phyloP scores from a whole-genome alignment of 768 basidiomycete genomes.

The Sporobolomyces roseus region DNA sequence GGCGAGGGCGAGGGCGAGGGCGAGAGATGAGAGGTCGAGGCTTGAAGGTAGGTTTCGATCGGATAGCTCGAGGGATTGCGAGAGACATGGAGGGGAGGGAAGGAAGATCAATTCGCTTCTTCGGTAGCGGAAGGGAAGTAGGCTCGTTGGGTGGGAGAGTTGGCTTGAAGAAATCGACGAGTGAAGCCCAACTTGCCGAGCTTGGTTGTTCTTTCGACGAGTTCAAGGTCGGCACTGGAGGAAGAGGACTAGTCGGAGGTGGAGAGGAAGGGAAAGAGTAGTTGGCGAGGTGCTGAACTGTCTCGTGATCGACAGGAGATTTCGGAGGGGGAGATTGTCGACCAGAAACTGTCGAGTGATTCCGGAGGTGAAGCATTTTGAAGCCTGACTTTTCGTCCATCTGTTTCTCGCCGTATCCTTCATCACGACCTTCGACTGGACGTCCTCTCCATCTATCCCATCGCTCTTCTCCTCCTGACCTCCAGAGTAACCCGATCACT shows the following conservation, averaged over 20 bases:
- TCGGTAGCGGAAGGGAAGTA: too few relatives aligned
- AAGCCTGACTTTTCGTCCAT: not conserved
- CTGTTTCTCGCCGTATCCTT: too few relatives aligned
- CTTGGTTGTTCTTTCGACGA: not conserved
- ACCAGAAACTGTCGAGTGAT: not conserved
- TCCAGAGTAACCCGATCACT: constrained; percentile 46
- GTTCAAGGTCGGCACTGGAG: not conserved
- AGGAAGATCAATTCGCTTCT: not conserved
- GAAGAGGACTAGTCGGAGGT: not conserved
- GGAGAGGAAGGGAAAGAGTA: not conserved
- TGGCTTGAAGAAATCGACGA: constrained; percentile 26
- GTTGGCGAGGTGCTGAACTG: not conserved
- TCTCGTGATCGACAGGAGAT: not conserved
- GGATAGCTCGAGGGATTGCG: not conserved
- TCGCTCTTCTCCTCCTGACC: constrained; percentile 41
- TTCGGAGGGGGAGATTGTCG: constrained; percentile 1
- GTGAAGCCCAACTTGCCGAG: constrained; percentile 25
- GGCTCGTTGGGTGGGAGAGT: not conserved
- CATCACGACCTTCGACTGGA: not conserved
- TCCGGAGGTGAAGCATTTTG: constrained; percentile 20
- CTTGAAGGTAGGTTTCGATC: constrained; percentile 1
- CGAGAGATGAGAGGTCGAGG: not conserved
- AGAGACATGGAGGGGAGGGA: not conserved
- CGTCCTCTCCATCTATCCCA: constrained; percentile 1
- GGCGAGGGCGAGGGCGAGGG: not conserved